Evolutionary conservation across 768 basidiomycete genomes (phyloP).

Genomic region (Trametes elegans): DNA sequence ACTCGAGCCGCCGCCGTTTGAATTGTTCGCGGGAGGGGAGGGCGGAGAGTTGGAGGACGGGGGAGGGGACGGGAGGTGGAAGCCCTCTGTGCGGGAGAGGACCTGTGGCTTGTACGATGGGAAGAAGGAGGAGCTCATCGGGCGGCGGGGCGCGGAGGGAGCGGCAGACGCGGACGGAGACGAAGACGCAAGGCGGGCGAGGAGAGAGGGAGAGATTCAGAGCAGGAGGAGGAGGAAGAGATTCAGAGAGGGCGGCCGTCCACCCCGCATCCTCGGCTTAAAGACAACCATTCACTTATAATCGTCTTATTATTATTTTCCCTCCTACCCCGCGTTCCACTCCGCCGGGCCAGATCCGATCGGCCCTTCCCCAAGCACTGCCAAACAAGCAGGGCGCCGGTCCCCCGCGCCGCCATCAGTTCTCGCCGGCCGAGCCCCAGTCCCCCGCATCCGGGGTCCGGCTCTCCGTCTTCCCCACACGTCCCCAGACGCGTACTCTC

Average conservation of each 20-base stretch:
- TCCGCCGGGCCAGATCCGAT: slow-evolving; percentile 1
- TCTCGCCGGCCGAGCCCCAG: slow-evolving; percentile 15
- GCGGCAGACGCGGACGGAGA: not conserved
- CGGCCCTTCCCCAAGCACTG: slow-evolving; percentile 1
- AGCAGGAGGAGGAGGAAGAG: slow-evolving; percentile 1
- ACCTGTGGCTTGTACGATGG: slow-evolving; percentile 53
- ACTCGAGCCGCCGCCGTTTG: slow-evolving; percentile 16
- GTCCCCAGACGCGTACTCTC: slow-evolving; percentile 6
- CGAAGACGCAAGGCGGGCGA: not conserved
- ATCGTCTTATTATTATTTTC: slow-evolving; percentile 17
- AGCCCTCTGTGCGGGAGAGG: slow-evolving; percentile 63
- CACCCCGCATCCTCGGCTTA: slow-evolving; percentile 18
- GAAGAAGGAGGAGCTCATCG: slow-evolving; percentile 28
- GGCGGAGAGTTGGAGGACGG: slow-evolving; percentile 32
- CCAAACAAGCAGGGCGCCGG: not conserved
- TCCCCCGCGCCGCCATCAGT: slow-evolving; percentile 11
- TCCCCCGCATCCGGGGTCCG: slow-evolving; percentile 14
- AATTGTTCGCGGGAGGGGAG: slow-evolving; percentile 27
- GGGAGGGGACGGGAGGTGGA: slow-evolving; percentile 56
- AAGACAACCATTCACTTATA: slow-evolving; percentile 20
- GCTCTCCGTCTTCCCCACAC: slow-evolving; percentile 15
- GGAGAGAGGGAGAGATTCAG: not conserved
- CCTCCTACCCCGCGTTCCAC: slow-evolving; percentile 9
- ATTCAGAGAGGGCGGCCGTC: slow-evolving; percentile 19
- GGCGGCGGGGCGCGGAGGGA: not conserved